These are phyloP conservation scores for Ogataea nonfermentans DNA, from an alignment of 805 yeast species.

Conservation along the genomic window DNA sequence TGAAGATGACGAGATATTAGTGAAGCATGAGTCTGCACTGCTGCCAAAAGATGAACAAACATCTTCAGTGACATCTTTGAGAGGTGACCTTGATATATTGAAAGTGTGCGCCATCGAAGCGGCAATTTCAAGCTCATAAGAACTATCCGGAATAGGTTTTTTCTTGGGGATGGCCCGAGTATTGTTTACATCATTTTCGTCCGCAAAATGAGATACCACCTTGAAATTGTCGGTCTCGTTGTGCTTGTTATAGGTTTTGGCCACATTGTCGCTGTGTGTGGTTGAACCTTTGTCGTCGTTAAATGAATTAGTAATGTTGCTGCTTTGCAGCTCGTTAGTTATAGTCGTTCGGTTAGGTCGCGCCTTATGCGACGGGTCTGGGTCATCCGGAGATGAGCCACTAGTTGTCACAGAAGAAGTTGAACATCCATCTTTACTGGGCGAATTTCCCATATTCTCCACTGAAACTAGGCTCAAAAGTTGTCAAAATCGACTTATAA, in stretches of 20 bases:
- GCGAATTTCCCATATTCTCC: constrained; percentile 37
- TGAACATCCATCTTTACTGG: constrained; percentile 38
- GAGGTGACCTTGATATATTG: constrained; percentile 20
- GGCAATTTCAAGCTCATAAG: constrained; percentile 42
- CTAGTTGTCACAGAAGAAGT: constrained; percentile 35
- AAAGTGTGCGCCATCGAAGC: constrained; percentile 44
- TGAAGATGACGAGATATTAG: constrained; percentile 30
- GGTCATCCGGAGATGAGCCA: constrained; percentile 30
- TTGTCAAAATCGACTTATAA: constrained; percentile 2
- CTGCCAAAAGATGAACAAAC: constrained; percentile 42
- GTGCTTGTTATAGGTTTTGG: background rate
- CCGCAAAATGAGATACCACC: background rate
- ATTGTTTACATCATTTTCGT: background rate
- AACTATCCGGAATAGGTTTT: constrained; percentile 16
- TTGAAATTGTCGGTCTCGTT: background rate
- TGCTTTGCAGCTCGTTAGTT: constrained; percentile 14
- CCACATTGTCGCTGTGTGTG: constrained; percentile 2
- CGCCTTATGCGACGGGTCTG: constrained; percentile 35
- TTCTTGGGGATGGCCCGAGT: constrained; percentile 1
- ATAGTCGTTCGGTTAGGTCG: constrained; percentile 19
- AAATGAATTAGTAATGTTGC: constrained; percentile 11
- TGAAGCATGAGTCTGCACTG: constrained; percentile 39
- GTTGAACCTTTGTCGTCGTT: constrained; percentile 11
- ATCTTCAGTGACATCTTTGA: constrained; percentile 14
- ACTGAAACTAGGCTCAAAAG: background rate